Percentiles rank a stretch among this genome's conserved stretches.
Conservation (phyloP, 208 protist genomes). For the Leishmania tarentolae region DNA sequence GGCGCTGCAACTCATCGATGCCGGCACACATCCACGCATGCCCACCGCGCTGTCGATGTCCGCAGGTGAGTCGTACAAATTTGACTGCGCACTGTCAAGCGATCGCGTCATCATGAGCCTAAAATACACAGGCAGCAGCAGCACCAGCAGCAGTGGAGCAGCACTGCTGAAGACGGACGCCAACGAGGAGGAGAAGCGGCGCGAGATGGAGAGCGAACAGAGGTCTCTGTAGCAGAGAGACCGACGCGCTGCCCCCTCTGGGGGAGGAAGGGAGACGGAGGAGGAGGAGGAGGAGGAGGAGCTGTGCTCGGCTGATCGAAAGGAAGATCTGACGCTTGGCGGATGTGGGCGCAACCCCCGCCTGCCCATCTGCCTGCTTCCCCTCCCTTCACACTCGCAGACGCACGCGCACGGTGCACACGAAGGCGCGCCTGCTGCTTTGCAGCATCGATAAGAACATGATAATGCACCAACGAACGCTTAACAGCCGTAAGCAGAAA, state of each 20-base stretch:
- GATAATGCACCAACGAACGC: neutral
- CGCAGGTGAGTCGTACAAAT: conserved; percentile 50
- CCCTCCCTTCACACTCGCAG: neutral
- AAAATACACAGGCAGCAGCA: conserved; percentile 23
- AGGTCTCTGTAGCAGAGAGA: conserved; percentile 3
- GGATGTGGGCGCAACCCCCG: neutral
- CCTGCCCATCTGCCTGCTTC: neutral
- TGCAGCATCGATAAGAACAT: neutral
- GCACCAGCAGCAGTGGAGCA: neutral
- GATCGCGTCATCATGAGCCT: conserved; percentile 79
- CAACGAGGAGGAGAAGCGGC: conserved; percentile 32
- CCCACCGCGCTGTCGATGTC: conserved; percentile 52
- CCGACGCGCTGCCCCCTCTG: no score
- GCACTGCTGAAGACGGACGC: neutral
- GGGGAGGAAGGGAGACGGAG: no score
- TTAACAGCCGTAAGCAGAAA: neutral
- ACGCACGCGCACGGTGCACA: neutral
- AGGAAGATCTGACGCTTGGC: neutral
- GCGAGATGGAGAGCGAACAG: neutral
- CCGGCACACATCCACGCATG: conserved; percentile 42
- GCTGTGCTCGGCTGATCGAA: no score
- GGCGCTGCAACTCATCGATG: conserved; percentile 89
- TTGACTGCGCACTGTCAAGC: conserved; percentile 59
- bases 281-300: no score
- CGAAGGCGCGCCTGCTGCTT: neutral